Evolutionary conservation across 305 asterid species (phyloP), one percentile per base, ranked within the genome.

Genomic region (Fraxinus sp.): DNA sequence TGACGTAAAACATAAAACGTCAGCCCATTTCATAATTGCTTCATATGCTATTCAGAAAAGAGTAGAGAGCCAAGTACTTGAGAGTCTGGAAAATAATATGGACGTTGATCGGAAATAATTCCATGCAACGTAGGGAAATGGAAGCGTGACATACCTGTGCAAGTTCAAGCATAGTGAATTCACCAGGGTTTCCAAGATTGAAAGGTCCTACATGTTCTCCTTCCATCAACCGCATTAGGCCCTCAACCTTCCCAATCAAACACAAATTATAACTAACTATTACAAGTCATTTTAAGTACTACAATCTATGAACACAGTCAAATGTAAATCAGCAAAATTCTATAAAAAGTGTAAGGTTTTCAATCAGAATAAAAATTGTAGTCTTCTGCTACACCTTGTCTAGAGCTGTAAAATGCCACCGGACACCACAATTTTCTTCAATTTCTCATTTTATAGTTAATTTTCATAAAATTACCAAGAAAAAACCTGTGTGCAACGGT

Each of bases 121-220:
- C 46, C 46, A 39, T 1, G 13, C 46, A 1, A 39, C 46, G 46
- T 39, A 8, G 13, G 46, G 46, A 39, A 39, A 39, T 39, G 13
- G 46, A 39, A 1, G 46, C 46, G 3, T 9, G 46, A 39, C 46
- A 39, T 39, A 39, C 46, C 46, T 39, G 46, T 39, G 46, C 46
- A 39, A 39, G 46, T 39, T 39, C 46, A 39, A 39, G 46, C 46
- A 39, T 39, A 39, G 46, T 39, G 46, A 39, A 39, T 39, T 33
- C 98, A 32, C 98, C 99, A 0, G 99, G 99, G 86, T 95, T 95
- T 4, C 99, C 99, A 36, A 95, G 97, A 84, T 95, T 95, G 92
- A 95, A 95, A 49, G 99, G 99, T 13, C 99, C 99, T 18, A 95
- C 97, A 41, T 95, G 98, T 86, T 95, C 99, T 80, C 99, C 98